Conservation (phyloP, 208 protist species). For the Borovskyia barvae region DNA sequence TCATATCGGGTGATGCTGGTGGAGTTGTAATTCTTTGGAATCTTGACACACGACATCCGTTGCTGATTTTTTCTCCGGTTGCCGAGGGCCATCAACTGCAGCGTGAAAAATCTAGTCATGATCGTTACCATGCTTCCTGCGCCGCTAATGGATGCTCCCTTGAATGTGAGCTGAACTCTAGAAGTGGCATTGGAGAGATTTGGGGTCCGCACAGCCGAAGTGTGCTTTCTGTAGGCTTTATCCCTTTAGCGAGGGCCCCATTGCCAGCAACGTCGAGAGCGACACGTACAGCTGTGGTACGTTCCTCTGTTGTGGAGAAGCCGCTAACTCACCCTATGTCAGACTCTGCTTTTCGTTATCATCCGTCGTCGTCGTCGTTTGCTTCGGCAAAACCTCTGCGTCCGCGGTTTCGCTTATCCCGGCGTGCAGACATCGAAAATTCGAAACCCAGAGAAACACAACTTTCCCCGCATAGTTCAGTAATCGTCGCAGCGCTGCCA, state of each 20-base stretch:
- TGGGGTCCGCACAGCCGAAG: slow-evolving; percentile 18
- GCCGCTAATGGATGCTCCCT: too few species aligned
- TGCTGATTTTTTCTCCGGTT: slow-evolving; percentile 40
- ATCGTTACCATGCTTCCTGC: neutral
- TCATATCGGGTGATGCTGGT: slow-evolving; percentile 70
- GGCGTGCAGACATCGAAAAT: too few species aligned
- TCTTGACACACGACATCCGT: slow-evolving; percentile 38
- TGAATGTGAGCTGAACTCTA: neutral
- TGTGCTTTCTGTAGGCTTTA: slow-evolving; percentile 25
- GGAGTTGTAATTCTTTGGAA: slow-evolving; percentile 74
- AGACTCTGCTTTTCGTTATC: too few species aligned
- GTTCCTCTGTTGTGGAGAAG: too few species aligned
- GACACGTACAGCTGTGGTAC: too few species aligned
- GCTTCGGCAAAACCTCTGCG: too few species aligned
- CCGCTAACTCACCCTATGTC: too few species aligned
- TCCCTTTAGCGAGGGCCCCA: neutral
- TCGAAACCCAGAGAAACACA: too few species aligned
- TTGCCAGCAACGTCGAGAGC: neutral
- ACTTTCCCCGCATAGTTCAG: too few species aligned
- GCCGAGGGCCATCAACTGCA: slow-evolving; percentile 8
- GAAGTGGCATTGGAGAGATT: neutral
- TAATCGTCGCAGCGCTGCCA: too few species aligned
- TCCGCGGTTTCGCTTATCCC: too few species aligned
- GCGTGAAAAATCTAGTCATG: neutral
- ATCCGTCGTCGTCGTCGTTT: too few species aligned